Conservation (phyloP, 805 yeast species). For the Starmerella scarabaei region DNA sequence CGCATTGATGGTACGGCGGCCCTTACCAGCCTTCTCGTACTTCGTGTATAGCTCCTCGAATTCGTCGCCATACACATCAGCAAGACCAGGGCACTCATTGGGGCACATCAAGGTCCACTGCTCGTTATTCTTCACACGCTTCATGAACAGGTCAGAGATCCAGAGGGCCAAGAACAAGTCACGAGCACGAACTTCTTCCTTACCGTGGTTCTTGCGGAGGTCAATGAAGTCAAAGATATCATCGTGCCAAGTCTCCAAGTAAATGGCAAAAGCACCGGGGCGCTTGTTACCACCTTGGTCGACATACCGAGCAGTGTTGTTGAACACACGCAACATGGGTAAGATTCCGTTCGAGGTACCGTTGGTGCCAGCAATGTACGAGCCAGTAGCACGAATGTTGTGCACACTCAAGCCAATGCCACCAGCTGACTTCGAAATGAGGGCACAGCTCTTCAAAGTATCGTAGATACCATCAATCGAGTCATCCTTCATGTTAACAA, state of each 20-base stretch:
- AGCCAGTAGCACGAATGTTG: conserved; percentile 74
- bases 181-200: conserved; percentile 85
- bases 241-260: conserved; percentile 94
- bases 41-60: conserved; percentile 56
- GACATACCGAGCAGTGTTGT: conserved; percentile 91
- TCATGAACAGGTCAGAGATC: conserved; percentile 92
- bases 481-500: conserved; percentile 83
- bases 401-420: conserved; percentile 88
- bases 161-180: conserved; percentile 88
- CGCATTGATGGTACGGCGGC: conserved; percentile 56
- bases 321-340: conserved; percentile 93
- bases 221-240: conserved; percentile 81
- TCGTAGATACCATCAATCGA: conserved; percentile 92
- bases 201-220: conserved; percentile 84
- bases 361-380: conserved; percentile 81
- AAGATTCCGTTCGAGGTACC: conserved; percentile 87
- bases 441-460: conserved; percentile 75
- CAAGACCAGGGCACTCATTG: conserved; percentile 72
- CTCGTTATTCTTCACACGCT: conserved; percentile 62
- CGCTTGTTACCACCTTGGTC: conserved; percentile 98
- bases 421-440: conserved; percentile 89
- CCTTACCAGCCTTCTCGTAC: conserved; percentile 62
- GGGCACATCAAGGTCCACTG: conserved; percentile 90
- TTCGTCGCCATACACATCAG: conserved; percentile 73
- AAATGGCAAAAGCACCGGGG: conserved; percentile 93